A percentile compares a stretch with the other conserved stretches of the same genome.
These are phyloP conservation scores for Bipolaris cookei DNA, from an alignment of 2,329 filamentous ascomycete genomes.

Conservation along the genomic window DNA sequence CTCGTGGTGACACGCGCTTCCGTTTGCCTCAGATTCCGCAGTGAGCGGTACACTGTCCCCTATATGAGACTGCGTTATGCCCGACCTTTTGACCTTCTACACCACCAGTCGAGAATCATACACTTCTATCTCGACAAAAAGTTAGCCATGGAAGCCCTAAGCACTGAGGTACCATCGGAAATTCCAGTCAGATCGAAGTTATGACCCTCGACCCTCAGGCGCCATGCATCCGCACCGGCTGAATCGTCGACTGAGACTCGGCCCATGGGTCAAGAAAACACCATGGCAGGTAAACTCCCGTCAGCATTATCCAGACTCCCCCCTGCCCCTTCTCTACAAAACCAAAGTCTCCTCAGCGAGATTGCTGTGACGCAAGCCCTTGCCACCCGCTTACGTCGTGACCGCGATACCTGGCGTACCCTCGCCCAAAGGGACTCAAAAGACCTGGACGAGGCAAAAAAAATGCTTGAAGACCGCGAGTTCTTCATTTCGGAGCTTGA, in stretches of 20 bases:
- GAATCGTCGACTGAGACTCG: neutral
- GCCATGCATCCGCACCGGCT: conserved; percentile 16
- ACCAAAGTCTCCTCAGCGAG: conserved; percentile 6
- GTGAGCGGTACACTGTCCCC: no score
- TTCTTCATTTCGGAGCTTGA: neutral
- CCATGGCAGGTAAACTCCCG: neutral
- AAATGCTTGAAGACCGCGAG: conserved; percentile 3
- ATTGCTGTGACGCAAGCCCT: conserved; percentile 6
- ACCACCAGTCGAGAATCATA: neutral
- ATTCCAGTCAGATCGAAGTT: conserved; percentile 1
- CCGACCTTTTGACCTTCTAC: no score
- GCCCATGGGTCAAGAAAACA: neutral
- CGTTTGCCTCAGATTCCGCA: neutral
- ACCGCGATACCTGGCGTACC: conserved; percentile 13
- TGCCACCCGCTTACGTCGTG: conserved; percentile 11
- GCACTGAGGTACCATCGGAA: no score
- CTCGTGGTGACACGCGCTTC: neutral
- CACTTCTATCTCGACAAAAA: neutral
- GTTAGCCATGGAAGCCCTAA: neutral
- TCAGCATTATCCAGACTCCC: neutral
- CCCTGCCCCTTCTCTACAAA: neutral
- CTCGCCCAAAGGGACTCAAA: conserved; percentile 6
- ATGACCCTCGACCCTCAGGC: conserved; percentile 2
- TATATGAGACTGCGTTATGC: no score
- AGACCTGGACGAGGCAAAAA: neutral